These are phyloP conservation scores for Alternaria atra DNA, from an alignment of 2,329 filamentous ascomycete species.

Conservation along the genomic window DNA sequence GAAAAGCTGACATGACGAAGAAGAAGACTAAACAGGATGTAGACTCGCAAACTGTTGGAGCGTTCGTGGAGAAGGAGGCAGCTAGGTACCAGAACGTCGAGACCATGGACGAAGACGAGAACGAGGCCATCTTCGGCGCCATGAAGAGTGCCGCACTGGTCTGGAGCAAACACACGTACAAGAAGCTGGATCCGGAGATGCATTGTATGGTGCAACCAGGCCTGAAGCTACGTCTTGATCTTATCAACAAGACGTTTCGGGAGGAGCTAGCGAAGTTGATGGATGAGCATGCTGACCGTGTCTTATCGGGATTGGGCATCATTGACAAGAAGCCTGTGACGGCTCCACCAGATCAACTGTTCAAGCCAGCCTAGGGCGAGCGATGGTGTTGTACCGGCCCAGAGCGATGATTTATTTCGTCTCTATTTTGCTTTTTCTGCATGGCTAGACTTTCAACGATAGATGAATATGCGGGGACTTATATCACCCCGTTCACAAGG, in stretches of 20 bases:
- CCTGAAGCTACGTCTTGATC: conserved; percentile 27
- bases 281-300: background rate
- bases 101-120: conserved; percentile 24
- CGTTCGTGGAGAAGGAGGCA: conserved; percentile 13
- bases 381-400: background rate
- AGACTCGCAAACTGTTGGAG: conserved; percentile 12
- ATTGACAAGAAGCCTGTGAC: background rate
- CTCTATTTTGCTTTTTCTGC: background rate
- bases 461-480: background rate
- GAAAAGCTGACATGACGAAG: background rate
- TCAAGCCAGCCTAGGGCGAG: background rate
- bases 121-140: conserved; percentile 10
- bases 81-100: conserved; percentile 4
- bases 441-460: background rate
- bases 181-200: conserved; percentile 2
- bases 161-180: conserved; percentile 16
- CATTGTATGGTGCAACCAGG: conserved; percentile 11
- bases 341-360: background rate
- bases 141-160: conserved; percentile 25
- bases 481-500: background rate
- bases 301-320: background rate
- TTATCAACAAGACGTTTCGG: conserved; percentile 15
- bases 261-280: conserved; percentile 14
- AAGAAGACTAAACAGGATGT: background rate
- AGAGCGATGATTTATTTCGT: background rate